Evolutionary conservation across 78 protist species (phyloP), one percentile per base, ranked within the genome.

Genomic region (Anaeramoeba ignava): DNA sequence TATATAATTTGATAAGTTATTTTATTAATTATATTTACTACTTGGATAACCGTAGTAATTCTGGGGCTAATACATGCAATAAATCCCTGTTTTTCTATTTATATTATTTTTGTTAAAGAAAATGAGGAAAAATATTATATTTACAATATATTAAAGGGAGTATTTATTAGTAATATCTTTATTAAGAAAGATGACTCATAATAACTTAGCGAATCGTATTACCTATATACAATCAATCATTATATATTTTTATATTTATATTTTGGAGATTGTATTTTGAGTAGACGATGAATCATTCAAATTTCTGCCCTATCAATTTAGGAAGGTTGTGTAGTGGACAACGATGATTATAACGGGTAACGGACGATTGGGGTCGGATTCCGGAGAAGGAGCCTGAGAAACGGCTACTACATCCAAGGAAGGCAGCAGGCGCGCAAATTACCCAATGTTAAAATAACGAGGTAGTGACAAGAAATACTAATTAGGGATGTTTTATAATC

Each of bases 391-490:
- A 78, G 91, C 93, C 91, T 89, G 91, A 91, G 87, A 91, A 83
- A 91, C 85, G 92, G 92, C 93, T 82, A 86, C 94, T 91, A 90
- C 92, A 84, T 85, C 94, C 78, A 90, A 86, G 94, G 94, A 86
- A 84, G 92, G 90, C 94, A 92, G 94, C 94, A 92, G 94, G 94
- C 94, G 92, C 94, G 94, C 85, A 92, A 92, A 82, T 92, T 91
- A 83, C 92, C 91, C 92, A 90, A 90, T 92, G 90, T 83, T 87
- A 86, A 92, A 82, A 40, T 78, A 82, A 82, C 89, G 94, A 92
- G 91, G 92, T 86, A 92, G 94, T 89, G 94, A 92, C 94, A 87
- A 88, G 78, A 89, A 90, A 92, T 92, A 92, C 73, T 90, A 68
- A 83, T 83, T 38, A 83, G 79, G 41, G 41, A 38, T 81, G 82